Base-by-base conservation (phyloP, 768 basidiomycete genomes). In the Mycena floridula region DNA sequence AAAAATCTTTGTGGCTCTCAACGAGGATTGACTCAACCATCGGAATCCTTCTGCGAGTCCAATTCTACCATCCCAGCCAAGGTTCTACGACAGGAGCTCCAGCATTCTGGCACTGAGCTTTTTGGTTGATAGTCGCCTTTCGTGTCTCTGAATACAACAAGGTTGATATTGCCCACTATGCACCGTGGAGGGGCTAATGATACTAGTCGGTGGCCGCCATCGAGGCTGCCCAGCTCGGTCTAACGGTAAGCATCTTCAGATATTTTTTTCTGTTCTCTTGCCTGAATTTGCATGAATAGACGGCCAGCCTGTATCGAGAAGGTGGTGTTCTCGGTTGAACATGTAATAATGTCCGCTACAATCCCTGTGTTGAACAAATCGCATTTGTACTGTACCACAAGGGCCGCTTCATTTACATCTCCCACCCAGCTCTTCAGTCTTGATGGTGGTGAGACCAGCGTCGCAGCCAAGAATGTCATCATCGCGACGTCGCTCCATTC, bases 281-380 rank as follows among this genome's bases (percentile, higher is more conserved):
- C 1, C 24, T 4, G 36, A 16, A 52, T 27, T 38, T 38, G 13
- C 44, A 35, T 42, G 12, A 24, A 28, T 45, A 94, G 93, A 97
- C n/a, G n/a, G n/a, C n/a, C 94, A 11, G 94, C 88, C 15, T 98
- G 96, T 63, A 82, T 98, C 45, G 95, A 98, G 69, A 97, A 95
- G 89, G 94, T 46, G 95, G 93, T 20, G 63, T 91, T 20, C 83
- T 97, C 21, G 95, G 96, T 43, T 95, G 96, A 55, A 99, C 95
- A 47, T 99, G 96, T 76, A 69, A 98, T 51, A 99, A 98, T 61
- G 92, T 98, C 55, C 95, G 96, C 49, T 99, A 96, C 62, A 98
- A 98, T 57, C 95, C 96, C 0, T 98, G 95, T 99, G 95, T 77
- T 98, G 50, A 97, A 99, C 77, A 98, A 98, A 73, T 97, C 95